These are phyloP conservation scores for Phalaenopsis hybrid DNA, from an alignment of 116 monocot species.

Conservation along the genomic window DNA sequence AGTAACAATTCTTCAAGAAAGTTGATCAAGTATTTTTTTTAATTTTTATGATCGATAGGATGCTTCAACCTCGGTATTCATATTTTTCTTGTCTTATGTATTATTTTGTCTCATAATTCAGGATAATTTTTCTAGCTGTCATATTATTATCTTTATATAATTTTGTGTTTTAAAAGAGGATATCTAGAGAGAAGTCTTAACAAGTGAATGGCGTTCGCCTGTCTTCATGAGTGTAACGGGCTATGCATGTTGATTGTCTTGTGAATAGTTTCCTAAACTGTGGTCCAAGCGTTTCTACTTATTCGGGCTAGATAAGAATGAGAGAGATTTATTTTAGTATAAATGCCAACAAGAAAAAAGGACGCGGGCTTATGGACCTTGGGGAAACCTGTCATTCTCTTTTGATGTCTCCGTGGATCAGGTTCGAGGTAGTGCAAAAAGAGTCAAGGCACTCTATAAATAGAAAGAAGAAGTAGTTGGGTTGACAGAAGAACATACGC, in stretches of 20 bases:
- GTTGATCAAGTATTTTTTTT: too few relatives aligned
- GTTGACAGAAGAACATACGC: conserved; percentile 43
- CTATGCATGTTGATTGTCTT: neutral
- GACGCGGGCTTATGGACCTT: conserved; percentile 25
- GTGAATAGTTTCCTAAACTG: neutral
- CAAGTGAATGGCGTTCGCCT: neutral
- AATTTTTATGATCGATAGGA: too few relatives aligned
- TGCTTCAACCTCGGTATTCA: too few relatives aligned
- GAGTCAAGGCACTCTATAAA: conserved; percentile 24
- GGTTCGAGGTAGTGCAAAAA: conserved; percentile 19
- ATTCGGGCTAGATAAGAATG: conserved; percentile 26
- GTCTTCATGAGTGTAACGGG: conserved; percentile 1
- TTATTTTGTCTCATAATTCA: too few relatives aligned
- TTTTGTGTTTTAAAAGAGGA: too few relatives aligned
- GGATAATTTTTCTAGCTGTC: too few relatives aligned
- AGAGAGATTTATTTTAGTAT: conserved; percentile 33
- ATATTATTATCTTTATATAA: too few relatives aligned
- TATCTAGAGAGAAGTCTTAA: neutral
- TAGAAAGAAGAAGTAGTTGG: conserved; percentile 45
- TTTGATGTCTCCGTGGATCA: conserved; percentile 35
- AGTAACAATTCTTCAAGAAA: too few relatives aligned
- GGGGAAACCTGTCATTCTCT: conserved; percentile 6
- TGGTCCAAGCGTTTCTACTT: conserved; percentile 15
- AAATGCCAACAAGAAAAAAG: conserved; percentile 31
- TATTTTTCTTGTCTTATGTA: too few relatives aligned